phyloP scores from a whole-genome alignment of 2,329 filamentous ascomycete species.

The Scleromitrula shiraiana region DNA sequence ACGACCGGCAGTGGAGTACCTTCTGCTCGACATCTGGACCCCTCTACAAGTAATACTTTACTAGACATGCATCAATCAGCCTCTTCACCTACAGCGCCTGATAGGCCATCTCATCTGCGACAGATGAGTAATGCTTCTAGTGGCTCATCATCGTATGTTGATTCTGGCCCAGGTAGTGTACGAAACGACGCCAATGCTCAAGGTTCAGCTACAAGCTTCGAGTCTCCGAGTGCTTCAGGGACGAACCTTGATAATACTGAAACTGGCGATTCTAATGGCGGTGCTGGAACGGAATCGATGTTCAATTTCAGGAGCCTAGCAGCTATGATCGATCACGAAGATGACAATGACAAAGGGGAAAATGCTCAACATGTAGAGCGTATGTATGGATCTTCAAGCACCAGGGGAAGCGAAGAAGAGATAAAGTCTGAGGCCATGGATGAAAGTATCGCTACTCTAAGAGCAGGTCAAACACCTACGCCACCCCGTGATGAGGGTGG shows the following conservation, averaged over 20 bases:
- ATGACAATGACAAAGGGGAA: conserved; percentile 30
- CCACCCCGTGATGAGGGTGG: not conserved
- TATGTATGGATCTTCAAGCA: conserved; percentile 13
- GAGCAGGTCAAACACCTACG: conserved; percentile 8
- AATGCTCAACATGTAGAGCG: conserved; percentile 24
- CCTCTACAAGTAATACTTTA: conserved; percentile 13
- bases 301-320: conserved; percentile 88
- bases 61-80: conserved; percentile 37
- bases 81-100: conserved; percentile 39
- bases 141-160: conserved; percentile 65
- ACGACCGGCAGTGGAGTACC: conserved; percentile 16
- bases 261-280: conserved; percentile 41
- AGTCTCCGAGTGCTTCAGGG: conserved; percentile 46
- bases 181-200: conserved; percentile 27
- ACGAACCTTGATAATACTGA: conserved; percentile 41
- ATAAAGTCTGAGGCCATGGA: conserved; percentile 14
- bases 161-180: conserved; percentile 49
- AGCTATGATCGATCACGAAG: conserved; percentile 68
- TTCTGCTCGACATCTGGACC: conserved; percentile 20
- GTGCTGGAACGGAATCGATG: conserved; percentile 60
- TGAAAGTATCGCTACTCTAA: conserved; percentile 25
- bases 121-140: conserved; percentile 86
- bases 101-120: conserved; percentile 63
- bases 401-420: conserved; percentile 7
- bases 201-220: conserved; percentile 38